Evolutionary conservation across 257 asterid species (phyloP), one percentile per base, ranked within the genome.

Genomic region (Jasminum sambac): DNA sequence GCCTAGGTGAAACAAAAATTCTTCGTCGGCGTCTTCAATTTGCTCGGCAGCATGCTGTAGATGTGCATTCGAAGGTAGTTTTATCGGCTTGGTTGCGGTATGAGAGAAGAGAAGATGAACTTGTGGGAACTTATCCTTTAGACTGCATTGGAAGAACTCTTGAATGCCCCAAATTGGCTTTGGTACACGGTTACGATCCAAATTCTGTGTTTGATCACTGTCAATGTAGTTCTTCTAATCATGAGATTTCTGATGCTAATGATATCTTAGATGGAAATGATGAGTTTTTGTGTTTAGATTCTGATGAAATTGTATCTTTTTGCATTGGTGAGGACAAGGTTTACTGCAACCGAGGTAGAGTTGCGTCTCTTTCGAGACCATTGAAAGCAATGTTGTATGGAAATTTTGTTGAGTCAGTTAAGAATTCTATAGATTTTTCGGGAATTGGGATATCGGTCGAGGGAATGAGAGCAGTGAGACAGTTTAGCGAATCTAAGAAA

Each of bases 61-160:
- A 83, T 60, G 88, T 85, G 69, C 86, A 81, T 38, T 83, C 84
- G 1, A 83, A 83, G 79, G 78, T 85, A 5, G 85, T 85, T 63
- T 73, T 83, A 65, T 81, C 88, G 11, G 88, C 88, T 55, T 85
- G 90, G 90, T 79, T 85, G 82, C 67, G 90, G 84, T 85, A 83
- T 46, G 88, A 83, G 74, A 81, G 90, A 76, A 85, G 90, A 64
- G 90, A 83, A 65, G 88, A 83, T 75, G 84, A 85, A 61, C 64
- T 85, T 34, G 71, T 74, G 4, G 88, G 86, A 10, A 76, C 71
- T 8, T 85, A 85, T 4, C 41, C 84, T 42, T 71, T 85, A 61
- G 88, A 83, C 71, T 85, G 90, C 72, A 75, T 81, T 63, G 90
- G 90, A n/a, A 78, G 88, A 66, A 62, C 66, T 30, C 75, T 85